Evolutionary conservation across 139 green algal species (phyloP).

Genomic region (Coccomyxa sp.): DNA sequence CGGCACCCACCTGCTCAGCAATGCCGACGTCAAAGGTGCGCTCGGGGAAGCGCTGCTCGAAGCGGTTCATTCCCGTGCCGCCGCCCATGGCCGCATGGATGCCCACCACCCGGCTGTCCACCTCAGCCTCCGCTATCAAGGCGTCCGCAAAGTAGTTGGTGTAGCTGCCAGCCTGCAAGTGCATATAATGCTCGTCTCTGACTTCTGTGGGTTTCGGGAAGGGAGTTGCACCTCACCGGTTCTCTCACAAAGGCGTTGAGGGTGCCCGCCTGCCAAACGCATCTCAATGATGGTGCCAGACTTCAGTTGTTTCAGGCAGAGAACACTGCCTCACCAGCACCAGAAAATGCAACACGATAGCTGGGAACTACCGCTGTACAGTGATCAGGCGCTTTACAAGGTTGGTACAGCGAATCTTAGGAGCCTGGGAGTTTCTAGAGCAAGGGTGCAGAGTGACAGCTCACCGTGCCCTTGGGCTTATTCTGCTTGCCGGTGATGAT

Average conservation of each 20-base stretch:
- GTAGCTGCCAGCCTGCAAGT: conserved; percentile 73
- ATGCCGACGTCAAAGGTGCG: conserved; percentile 98
- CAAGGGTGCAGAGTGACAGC: no score
- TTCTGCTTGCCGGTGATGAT: conserved; percentile 86
- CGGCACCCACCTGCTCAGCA: conserved; percentile 78
- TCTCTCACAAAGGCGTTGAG: neutral
- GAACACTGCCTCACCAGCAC: no score
- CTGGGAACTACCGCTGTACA: no score
- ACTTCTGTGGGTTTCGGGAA: no score
- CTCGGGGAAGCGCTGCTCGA: conserved; percentile 69
- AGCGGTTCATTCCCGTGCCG: conserved; percentile 90
- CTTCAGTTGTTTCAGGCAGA: no score
- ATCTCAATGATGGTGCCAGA: no score
- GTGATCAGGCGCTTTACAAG: no score
- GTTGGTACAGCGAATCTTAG: no score
- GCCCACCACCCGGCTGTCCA: conserved; percentile 85
- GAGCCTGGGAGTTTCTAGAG: no score
- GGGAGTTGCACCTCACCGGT: no score
- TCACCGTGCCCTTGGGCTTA: conserved; percentile 44
- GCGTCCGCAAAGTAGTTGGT: conserved; percentile 99
- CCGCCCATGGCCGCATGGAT: conserved; percentile 98
- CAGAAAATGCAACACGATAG: no score
- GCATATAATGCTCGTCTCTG: no score
- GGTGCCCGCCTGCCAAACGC: neutral
- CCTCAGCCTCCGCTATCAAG: conserved; percentile 90